A percentile compares a stretch with the other conserved stretches of the same genome.
Evolutionary conservation across 1,284 basidiomycete genomes (phyloP).

Genomic region (Chalciporus sp.): DNA sequence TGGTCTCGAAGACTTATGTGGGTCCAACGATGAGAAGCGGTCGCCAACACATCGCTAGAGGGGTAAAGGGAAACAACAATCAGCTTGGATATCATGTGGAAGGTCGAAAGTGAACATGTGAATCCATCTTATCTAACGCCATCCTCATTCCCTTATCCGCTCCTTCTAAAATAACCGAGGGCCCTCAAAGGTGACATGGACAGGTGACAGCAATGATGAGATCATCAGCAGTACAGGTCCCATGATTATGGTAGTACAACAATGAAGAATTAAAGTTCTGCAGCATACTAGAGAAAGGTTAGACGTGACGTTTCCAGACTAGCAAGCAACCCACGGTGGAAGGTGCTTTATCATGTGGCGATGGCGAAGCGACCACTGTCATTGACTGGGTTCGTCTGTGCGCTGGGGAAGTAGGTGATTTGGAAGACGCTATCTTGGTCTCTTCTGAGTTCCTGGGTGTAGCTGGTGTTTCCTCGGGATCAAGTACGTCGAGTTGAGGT

Average conservation of each 20-base stretch:
- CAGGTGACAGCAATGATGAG: neutral
- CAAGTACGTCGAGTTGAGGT: neutral
- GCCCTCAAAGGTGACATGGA: neutral
- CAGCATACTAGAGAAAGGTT: conserved; percentile 24
- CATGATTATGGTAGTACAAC: neutral
- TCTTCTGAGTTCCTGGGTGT: neutral
- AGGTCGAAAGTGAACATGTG: conserved; percentile 27
- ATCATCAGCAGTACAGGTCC: neutral
- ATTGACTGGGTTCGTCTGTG: conserved; percentile 30
- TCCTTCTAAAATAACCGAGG: conserved; percentile 8
- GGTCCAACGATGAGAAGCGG: conserved; percentile 2
- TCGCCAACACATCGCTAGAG: neutral
- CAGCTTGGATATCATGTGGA: conserved; percentile 15
- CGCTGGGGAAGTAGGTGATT: conserved; percentile 13
- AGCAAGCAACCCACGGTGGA: conserved; percentile 17
- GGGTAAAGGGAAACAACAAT: neutral
- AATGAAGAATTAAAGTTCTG: conserved; percentile 21
- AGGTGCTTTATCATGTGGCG: conserved; percentile 9
- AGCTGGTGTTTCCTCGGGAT: neutral
- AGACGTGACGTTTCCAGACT: neutral
- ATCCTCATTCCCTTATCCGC: conserved; percentile 4
- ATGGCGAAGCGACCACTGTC: conserved; percentile 34
- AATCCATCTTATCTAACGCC: conserved; percentile 6
- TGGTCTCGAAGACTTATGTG: neutral
- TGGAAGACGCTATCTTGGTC: neutral